Base-by-base conservation (phyloP, 257 asterid species). In the Gardenia jasminoides region DNA sequence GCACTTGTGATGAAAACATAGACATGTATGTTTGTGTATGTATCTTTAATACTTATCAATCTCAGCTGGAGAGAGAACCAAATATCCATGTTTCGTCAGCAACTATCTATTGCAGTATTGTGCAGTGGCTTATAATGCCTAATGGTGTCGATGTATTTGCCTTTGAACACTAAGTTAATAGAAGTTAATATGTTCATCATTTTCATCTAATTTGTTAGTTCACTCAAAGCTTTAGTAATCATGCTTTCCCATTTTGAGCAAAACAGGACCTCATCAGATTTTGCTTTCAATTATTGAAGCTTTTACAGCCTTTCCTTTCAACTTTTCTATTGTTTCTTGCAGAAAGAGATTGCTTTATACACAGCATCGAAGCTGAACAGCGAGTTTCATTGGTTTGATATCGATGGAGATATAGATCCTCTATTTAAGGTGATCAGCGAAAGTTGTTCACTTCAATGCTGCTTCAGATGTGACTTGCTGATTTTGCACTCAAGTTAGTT, bases 331-430 rank as follows among this genome's bases (percentile, higher is more conserved):
- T 76, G 83, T 70, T 79, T 81, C 75, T 76, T 92, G 94, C 99
- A 96, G 99, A 96, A 96, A 93, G 99, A 96, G 85, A 92, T 96
- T 84, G 99, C 94, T 64, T 81, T 96, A 72, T 96, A 96, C 88
- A 93, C 97, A 26, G 99, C 98, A 76, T 93, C 99, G 76, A 96
- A 90, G 91, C 90, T 92, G 88, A 93, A 91, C 93, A 84, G 92
- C 71, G 98, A 96, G 85, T 96, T 96, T 87, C 90, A 93, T 68
- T 93, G 97, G 97, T 96, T 96, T 89, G 97, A 96, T 86, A 96
- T 92, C 84, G 99, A 93, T 84, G 99, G 97, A 46, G 97, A 95
- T 83, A 95, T 96, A 84, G 99, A 93, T 86, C 97, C 99, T 80
- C 96, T 96, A 72, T 96, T 96, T 85, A 96, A 96, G 98, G 99